These are phyloP conservation scores for sunflower (Helianthus annuus) DNA, from an alignment of 129 eudicot species.

Conservation along the genomic window DNA sequence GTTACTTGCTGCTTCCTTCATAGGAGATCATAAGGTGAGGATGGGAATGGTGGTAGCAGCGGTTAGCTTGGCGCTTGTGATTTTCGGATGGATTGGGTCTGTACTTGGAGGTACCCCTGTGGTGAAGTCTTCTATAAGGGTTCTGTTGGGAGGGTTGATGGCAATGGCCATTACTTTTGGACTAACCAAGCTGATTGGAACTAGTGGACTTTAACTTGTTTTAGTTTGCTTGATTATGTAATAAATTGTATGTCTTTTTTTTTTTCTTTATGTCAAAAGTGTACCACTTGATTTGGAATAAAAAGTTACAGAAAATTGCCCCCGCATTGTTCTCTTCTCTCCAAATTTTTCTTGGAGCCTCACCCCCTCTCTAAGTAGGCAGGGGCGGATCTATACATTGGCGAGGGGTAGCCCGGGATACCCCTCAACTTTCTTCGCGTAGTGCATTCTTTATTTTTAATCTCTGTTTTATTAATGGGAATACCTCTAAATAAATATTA, in stretches of 20 bases:
- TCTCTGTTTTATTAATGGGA: too few relatives aligned
- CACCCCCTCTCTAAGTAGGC: too few relatives aligned
- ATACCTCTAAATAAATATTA: too few relatives aligned
- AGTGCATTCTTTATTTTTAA: too few relatives aligned
- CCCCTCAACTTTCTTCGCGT: too few relatives aligned
- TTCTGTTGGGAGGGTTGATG: slow-evolving; percentile 38
- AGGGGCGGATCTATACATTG: too few relatives aligned
- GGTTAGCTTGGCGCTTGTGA: slow-evolving; percentile 28
- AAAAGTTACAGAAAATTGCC: too few relatives aligned
- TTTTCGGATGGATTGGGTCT: slow-evolving; percentile 32
- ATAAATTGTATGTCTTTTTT: not conserved
- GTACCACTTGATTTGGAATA: not conserved
- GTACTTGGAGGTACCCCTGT: slow-evolving; percentile 31
- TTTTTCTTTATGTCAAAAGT: not conserved
- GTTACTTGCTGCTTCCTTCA: slow-evolving; percentile 48
- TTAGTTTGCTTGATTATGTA: not conserved
- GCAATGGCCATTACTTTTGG: slow-evolving; percentile 40
- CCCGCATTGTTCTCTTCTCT: too few relatives aligned
- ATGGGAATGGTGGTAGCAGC: slow-evolving; percentile 42
- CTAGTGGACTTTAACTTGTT: slow-evolving; percentile 16
- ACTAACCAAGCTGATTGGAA: slow-evolving; percentile 31
- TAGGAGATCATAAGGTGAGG: slow-evolving; percentile 41
- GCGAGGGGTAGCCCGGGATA: too few relatives aligned
- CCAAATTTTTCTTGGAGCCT: too few relatives aligned
- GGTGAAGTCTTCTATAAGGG: slow-evolving; percentile 33